A percentile compares a stretch with the other conserved stretches of the same genome.
phyloP scores from a whole-genome alignment of 352 stramenopile genomes.

The Phytophthora constricta region DNA sequence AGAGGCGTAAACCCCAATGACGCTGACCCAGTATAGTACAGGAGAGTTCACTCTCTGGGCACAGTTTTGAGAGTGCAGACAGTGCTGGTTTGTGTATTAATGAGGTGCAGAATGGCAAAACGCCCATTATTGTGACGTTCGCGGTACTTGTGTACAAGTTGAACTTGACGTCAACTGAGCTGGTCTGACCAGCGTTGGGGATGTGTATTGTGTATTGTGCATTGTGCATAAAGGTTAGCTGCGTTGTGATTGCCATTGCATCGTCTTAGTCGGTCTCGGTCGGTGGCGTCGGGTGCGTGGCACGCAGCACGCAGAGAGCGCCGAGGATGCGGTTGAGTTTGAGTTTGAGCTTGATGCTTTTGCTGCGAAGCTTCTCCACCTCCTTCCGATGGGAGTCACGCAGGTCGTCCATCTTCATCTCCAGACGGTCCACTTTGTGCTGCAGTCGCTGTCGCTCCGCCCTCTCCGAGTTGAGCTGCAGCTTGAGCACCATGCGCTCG shows the following conservation, averaged over 20 bases:
- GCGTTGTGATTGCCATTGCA: too few species aligned
- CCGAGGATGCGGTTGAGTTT: neutral
- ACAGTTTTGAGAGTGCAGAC: too few species aligned
- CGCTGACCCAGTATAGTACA: too few species aligned
- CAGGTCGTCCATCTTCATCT: conserved; percentile 2
- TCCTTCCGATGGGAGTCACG: neutral
- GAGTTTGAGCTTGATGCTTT: conserved; percentile 1
- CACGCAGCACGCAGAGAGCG: neutral
- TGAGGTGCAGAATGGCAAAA: too few species aligned
- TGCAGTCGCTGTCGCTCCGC: conserved; percentile 1
- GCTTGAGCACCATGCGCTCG: neutral
- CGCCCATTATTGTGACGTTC: too few species aligned
- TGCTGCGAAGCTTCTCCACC: neutral
- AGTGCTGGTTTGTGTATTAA: too few species aligned
- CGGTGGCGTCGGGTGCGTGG: neutral
- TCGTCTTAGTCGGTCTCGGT: neutral
- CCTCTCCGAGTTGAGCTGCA: neutral
- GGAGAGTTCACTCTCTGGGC: too few species aligned
- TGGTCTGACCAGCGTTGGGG: neutral
- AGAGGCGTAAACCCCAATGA: too few species aligned
- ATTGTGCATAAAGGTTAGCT: too few species aligned
- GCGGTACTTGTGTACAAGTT: too few species aligned
- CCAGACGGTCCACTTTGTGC: neutral
- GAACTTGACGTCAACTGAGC: neutral
- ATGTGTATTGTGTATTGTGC: too few species aligned